Conservation (phyloP, 352 stramenopile species). For the Pythium utonaiense region DNA sequence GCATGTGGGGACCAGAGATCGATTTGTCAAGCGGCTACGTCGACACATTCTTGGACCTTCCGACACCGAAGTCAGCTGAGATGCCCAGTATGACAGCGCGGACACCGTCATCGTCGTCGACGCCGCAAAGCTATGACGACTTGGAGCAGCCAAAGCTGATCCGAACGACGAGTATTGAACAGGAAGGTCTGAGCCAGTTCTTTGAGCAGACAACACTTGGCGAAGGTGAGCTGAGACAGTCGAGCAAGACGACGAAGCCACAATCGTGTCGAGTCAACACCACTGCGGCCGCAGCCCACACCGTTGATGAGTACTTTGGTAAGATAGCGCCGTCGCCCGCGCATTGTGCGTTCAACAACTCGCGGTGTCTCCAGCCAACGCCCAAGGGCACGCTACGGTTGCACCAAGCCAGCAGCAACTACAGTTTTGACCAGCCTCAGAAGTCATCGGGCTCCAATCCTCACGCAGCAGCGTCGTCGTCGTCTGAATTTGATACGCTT, state of each 20-base stretch:
- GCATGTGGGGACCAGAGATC: constrained; percentile 63
- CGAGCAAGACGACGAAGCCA: neutral
- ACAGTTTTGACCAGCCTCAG: constrained; percentile 38
- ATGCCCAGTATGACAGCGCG: constrained; percentile 26
- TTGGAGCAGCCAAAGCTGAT: constrained; percentile 56
- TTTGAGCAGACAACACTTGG: constrained; percentile 63
- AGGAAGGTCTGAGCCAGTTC: constrained; percentile 74
- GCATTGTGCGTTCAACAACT: constrained; percentile 8
- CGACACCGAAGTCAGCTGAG: constrained; percentile 54
- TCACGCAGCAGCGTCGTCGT: neutral
- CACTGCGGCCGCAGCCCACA: constrained; percentile 22
- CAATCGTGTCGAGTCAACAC: constrained; percentile 14
- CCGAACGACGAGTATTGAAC: constrained; percentile 65
- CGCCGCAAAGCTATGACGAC: constrained; percentile 6
- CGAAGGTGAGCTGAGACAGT: neutral
- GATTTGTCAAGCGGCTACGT: constrained; percentile 52
- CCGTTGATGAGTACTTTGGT: constrained; percentile 58
- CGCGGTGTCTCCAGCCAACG: constrained; percentile 22
- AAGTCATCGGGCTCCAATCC: constrained; percentile 15
- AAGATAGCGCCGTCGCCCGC: constrained; percentile 29
- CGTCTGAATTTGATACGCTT: constrained; percentile 67
- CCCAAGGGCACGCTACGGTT: constrained; percentile 30
- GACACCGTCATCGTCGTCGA: constrained; percentile 12
- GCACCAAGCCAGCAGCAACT: constrained; percentile 20
- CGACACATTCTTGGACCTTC: constrained; percentile 73